A percentile compares a stretch with the other conserved stretches of the same genome.
phyloP scores from a whole-genome alignment of 352 stramenopile species.

The Phytophthora sansomeana region DNA sequence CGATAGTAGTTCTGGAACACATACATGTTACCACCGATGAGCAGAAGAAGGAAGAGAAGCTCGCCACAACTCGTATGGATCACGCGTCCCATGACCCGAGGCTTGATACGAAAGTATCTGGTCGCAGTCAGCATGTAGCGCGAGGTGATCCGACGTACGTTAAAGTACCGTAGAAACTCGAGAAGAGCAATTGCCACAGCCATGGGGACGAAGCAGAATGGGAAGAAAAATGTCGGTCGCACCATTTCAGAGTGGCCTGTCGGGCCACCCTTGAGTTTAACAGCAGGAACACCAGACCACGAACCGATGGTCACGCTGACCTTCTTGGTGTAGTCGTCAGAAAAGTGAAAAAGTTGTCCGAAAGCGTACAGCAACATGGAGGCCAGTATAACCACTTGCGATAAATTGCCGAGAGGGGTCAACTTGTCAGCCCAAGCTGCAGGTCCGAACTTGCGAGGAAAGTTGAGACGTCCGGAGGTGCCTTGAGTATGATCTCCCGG shows the following conservation, averaged over 20 bases:
- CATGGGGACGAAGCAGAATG: conserved; percentile 50
- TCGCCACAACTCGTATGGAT: conserved; percentile 51
- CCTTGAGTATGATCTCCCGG: not conserved
- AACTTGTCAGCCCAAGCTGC: conserved; percentile 2
- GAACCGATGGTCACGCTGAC: conserved; percentile 20
- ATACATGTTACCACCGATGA: conserved; percentile 42
- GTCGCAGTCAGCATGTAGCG: conserved; percentile 30
- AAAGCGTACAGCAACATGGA: conserved; percentile 38
- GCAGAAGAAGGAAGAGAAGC: conserved; percentile 29
- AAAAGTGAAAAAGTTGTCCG: conserved; percentile 32
- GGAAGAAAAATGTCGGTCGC: conserved; percentile 51
- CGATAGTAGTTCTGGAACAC: conserved; percentile 32
- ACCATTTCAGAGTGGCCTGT: conserved; percentile 53
- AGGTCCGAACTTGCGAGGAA: not conserved
- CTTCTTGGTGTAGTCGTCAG: conserved; percentile 19
- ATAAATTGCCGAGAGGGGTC: conserved; percentile 13
- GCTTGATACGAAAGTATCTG: conserved; percentile 50
- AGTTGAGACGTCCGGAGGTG: not conserved
- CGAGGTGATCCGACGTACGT: conserved; percentile 40
- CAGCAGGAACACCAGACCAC: conserved; percentile 39
- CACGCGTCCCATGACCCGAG: conserved; percentile 26
- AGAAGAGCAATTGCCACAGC: conserved; percentile 43
- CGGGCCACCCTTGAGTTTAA: conserved; percentile 6
- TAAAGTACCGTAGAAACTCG: conserved; percentile 45
- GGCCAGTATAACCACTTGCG: conserved; percentile 29